Evolutionary conservation across 345 rosid genomes (phyloP).

Genomic region (Anacardium occidentale): DNA sequence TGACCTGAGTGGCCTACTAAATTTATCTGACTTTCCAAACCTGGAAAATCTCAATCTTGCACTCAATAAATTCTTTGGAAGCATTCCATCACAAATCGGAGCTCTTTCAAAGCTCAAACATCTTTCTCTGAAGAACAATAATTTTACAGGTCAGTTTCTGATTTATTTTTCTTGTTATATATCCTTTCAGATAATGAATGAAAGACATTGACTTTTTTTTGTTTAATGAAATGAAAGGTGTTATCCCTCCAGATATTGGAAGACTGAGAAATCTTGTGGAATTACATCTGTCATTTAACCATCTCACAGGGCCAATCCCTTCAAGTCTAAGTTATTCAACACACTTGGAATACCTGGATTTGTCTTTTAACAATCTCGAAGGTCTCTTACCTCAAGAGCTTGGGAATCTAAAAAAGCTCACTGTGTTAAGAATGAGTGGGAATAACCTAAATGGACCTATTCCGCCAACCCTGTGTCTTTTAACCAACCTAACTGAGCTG

Average conservation of each 20-base stretch:
- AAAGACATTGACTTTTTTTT: no score
- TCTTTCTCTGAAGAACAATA: neutral
- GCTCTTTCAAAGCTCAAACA: neutral
- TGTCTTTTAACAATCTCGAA: neutral
- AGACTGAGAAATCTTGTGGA: neutral
- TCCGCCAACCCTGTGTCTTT: neutral
- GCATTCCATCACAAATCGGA: neutral
- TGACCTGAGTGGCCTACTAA: no score
- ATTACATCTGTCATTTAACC: no score
- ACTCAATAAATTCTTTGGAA: neutral
- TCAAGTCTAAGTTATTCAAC: neutral
- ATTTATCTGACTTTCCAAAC: no score
- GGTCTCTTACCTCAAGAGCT: neutral
- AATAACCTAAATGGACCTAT: neutral
- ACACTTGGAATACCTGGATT: neutral
- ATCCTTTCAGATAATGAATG: neutral
- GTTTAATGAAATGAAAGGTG: neutral
- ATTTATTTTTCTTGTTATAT: neutral
- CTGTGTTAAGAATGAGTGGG: neutral
- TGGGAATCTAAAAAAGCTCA: neutral
- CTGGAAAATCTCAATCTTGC: neutral
- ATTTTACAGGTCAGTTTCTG: neutral
- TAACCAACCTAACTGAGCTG: neutral
- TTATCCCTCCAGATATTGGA: neutral
- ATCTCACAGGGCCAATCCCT: no score